Evolutionary conservation across 306 rosid genomes (phyloP).

Genomic region (Delonix regia): DNA sequence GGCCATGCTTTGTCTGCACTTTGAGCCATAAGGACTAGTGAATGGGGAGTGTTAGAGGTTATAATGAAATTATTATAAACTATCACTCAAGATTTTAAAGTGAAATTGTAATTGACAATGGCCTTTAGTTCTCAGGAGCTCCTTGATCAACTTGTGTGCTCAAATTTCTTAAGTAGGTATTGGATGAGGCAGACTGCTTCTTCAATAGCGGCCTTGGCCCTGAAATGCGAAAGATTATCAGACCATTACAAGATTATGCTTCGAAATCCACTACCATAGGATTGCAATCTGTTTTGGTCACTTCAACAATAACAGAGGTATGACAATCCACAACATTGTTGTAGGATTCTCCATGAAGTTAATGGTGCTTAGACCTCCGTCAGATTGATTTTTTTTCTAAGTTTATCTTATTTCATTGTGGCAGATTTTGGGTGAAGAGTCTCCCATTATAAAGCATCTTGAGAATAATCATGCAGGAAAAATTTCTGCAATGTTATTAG

Average conservation of each 20-base stretch:
- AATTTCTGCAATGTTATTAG: constrained; percentile 48
- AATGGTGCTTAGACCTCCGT: neutral
- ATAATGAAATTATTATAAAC: neutral
- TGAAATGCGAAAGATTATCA: constrained; percentile 66
- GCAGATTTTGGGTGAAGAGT: constrained; percentile 52
- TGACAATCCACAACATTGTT: constrained; percentile 16
- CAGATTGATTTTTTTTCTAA: constrained; percentile 19
- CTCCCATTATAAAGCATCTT: constrained; percentile 34
- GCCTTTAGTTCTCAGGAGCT: neutral
- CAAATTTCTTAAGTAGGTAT: constrained; percentile 54
- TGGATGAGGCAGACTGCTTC: constrained; percentile 87
- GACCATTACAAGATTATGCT: constrained; percentile 58
- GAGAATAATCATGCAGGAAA: constrained; percentile 42
- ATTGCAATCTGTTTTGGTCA: constrained; percentile 80
- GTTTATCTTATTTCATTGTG: constrained; percentile 26
- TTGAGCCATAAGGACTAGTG: neutral
- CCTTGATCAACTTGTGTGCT: constrained; percentile 20
- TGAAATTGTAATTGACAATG: neutral
- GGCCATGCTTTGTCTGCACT: neutral
- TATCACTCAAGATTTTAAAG: neutral
- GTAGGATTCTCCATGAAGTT: constrained; percentile 7
- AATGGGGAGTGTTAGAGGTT: neutral
- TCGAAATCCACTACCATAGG: constrained; percentile 57
- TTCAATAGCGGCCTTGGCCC: constrained; percentile 73
- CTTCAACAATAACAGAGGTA: constrained; percentile 80